Conservation (phyloP, 2,329 filamentous ascomycete species). For the Cercospora sojina region DNA sequence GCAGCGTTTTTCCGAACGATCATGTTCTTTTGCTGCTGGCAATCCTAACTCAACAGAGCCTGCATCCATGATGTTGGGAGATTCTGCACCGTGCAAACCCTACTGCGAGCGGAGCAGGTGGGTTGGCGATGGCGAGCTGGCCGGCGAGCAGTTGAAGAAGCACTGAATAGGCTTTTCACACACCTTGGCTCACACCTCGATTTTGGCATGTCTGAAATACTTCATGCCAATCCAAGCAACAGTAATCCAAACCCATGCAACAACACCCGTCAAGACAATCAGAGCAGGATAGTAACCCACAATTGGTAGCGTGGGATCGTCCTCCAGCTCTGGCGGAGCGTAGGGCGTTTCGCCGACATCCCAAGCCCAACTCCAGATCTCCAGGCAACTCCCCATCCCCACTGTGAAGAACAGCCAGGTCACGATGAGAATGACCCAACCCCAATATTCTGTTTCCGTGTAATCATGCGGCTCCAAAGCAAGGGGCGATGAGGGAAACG, state of each 20-base stretch:
- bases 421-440: conserved; percentile 84
- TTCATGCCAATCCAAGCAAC: conserved; percentile 99
- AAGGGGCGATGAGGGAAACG: conserved; percentile 20
- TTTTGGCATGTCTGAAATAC: conserved; percentile 96
- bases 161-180: not conserved
- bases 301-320: conserved; percentile 91
- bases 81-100: not conserved
- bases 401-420: conserved; percentile 97
- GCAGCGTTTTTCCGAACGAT: not conserved
- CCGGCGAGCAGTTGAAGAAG: not conserved
- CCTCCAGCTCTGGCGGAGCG: conserved; percentile 89
- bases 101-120: not conserved
- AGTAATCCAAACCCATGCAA: conserved; percentile 99
- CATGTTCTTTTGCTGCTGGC: not conserved
- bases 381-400: conserved; percentile 93
- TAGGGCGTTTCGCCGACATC: conserved; percentile 95
- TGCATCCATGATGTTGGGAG: not conserved
- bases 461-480: conserved; percentile 74
- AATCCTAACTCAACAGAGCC: not conserved
- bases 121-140: not conserved
- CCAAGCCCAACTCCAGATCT: conserved; percentile 98
- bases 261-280: conserved; percentile 87
- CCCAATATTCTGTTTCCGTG: conserved; percentile 95
- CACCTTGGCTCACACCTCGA: conserved; percentile 52
- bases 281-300: conserved; percentile 95